Evolutionary conservation across 768 basidiomycete genomes (phyloP).

Genomic region (Coprinopsis cinerea): DNA sequence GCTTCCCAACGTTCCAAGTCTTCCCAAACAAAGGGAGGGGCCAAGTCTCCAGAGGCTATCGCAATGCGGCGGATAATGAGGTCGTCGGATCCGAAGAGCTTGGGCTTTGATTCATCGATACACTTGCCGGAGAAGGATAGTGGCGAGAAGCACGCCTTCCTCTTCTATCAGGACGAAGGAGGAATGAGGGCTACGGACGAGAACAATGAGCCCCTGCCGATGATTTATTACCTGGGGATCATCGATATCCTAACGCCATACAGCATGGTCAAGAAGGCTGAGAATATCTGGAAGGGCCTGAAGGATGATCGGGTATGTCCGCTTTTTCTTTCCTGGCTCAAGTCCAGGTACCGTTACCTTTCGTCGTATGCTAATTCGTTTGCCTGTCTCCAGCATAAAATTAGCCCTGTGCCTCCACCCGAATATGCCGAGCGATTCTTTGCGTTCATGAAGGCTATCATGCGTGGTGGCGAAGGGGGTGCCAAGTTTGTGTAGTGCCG

Average conservation of each 20-base stretch:
- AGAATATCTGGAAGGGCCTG: constrained; percentile 91
- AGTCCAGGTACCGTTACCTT: background rate
- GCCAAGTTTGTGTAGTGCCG: constrained; percentile 29
- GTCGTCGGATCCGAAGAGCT: constrained; percentile 68
- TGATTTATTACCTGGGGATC: constrained; percentile 90
- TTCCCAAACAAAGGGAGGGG: constrained; percentile 46
- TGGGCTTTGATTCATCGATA: constrained; percentile 38
- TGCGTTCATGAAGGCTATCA: constrained; percentile 76
- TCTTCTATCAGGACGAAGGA: constrained; percentile 97
- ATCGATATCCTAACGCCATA: constrained; percentile 98
- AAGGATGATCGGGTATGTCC: constrained; percentile 81
- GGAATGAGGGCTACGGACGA: constrained; percentile 90
- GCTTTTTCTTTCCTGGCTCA: constrained; percentile 5
- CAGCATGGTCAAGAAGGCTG: constrained; percentile 64
- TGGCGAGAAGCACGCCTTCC: constrained; percentile 66
- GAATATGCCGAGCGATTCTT: constrained; percentile 92
- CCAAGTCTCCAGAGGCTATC: constrained; percentile 64
- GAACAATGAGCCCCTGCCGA: constrained; percentile 57
- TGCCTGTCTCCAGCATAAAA: constrained; percentile 96
- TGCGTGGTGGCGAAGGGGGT: constrained; percentile 74
- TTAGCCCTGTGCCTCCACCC: constrained; percentile 83
- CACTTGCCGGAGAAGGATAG: constrained; percentile 48
- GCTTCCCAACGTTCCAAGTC: constrained; percentile 52
- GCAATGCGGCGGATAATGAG: constrained; percentile 86
- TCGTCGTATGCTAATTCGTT: constrained; percentile 16